phyloP scores from a whole-genome alignment of 371 early-diverging fungal genomes.

The Rhizopus arrhizus region DNA sequence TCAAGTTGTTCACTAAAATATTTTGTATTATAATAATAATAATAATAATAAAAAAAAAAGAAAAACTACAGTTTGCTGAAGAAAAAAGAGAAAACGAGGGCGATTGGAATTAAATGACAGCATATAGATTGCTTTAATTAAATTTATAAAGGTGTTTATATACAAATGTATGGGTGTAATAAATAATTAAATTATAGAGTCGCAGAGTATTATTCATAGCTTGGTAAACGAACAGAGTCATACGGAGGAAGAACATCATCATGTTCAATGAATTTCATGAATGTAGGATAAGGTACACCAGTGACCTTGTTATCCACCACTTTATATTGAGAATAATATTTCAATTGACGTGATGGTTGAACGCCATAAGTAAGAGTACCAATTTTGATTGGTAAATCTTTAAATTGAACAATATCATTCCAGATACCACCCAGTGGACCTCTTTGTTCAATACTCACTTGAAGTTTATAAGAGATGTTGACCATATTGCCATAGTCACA shows the following conservation, averaged over 20 bases:
- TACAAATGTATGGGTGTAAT: too few species aligned
- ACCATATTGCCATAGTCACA: constrained; percentile 20
- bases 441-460: constrained; percentile 19
- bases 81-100: too few species aligned
- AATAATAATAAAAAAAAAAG: not conserved
- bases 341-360: constrained; percentile 28
- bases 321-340: constrained; percentile 19
- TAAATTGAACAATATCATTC: constrained; percentile 8
- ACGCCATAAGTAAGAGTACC: constrained; percentile 46
- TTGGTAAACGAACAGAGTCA: constrained; percentile 51
- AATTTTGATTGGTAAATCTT: constrained; percentile 28
- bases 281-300: constrained; percentile 27
- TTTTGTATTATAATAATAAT: not conserved
- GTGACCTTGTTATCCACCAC: not conserved
- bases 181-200: too few species aligned
- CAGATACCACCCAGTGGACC: constrained; percentile 27
- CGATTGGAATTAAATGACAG: too few species aligned
- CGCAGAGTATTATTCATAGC: constrained; percentile 47
- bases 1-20: constrained; percentile 69
- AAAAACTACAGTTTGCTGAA: not conserved
- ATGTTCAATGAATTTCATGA: constrained; percentile 33
- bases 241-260: constrained; percentile 41
- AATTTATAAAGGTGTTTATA: too few species aligned
- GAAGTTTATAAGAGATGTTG: constrained; percentile 11
- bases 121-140: too few species aligned